Conservation (phyloP, 352 stramenopile genomes). For the Phytophthora uliginosa region DNA sequence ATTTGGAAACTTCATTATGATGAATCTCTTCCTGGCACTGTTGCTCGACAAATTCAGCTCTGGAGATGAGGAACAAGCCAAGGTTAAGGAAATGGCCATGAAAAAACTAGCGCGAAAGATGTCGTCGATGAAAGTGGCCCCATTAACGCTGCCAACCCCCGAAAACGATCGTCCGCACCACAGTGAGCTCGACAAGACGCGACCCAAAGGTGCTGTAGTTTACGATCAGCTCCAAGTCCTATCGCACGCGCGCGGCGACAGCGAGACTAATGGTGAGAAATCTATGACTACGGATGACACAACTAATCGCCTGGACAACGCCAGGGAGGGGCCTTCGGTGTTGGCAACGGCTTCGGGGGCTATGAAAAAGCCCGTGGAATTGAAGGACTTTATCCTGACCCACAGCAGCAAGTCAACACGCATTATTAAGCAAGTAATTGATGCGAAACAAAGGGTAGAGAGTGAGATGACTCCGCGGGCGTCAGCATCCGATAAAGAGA, state of each 20-base stretch:
- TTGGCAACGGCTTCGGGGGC: background rate
- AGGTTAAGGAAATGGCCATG: constrained; percentile 49
- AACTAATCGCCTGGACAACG: background rate
- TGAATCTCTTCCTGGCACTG: constrained; percentile 96
- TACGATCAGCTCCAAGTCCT: background rate
- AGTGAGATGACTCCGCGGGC: background rate
- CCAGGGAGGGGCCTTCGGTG: background rate
- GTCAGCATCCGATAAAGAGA: background rate
- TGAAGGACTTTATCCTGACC: constrained; percentile 1
- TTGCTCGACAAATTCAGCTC: constrained; percentile 92
- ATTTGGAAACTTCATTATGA: constrained; percentile 93
- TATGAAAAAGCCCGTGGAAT: background rate
- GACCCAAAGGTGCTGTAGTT: background rate
- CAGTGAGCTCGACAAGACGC: background rate
- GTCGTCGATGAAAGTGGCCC: constrained; percentile 58
- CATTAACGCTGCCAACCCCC: constrained; percentile 5
- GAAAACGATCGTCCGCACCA: background rate
- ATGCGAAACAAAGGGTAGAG: background rate
- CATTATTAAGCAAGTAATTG: constrained; percentile 11
- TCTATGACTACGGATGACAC: background rate
- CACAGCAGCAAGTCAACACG: background rate
- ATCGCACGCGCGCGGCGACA: background rate
- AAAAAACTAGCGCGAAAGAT: constrained; percentile 55
- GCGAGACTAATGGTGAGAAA: background rate
- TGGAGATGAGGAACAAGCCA: constrained; percentile 60